Base-by-base conservation (phyloP, 2,329 filamentous ascomycete genomes). In the Rachicladosporium sp. region DNA sequence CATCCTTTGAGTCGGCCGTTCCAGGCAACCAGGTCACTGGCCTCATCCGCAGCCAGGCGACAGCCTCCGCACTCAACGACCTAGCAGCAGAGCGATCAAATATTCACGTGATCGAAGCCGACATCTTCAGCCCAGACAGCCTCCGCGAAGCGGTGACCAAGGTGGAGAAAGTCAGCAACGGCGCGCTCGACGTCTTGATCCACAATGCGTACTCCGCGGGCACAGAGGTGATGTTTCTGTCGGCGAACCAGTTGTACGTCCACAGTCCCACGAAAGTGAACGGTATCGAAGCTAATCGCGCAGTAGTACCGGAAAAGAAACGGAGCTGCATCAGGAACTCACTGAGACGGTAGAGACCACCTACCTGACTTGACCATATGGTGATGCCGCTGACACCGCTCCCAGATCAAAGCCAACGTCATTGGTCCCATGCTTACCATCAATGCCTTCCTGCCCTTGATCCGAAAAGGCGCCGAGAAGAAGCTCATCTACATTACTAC, bases 91-190 rank as follows among this genome's bases (percentile, higher is more conserved):
- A 41, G 8, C 46, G 44, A 29, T 40, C 37, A 29, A 73, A 73
- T 36, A 53, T 74, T 35, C 60, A 65, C 41, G 57, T 73, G 42
- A 15, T 74, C 11, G 45, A 65, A 12, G 70, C 53, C 10, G 68
- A 74, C 40, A 47, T 73, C 29, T 57, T 53, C 8, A 54, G 65
- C 43, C 56, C 60, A 35, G 50, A 54, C 3, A 51, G 58, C 2
- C 51, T 73, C 8, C 58, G 67, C 54, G 21, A 35, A 37, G 53
- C 51, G 13, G 51, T 44, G 6, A 31, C 36, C 2, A 43, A 53
- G 29, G 38, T 42, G 5, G 36, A 49, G 5, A 50, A 49, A 7
- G 43, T 55, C 21, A 55, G 51, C 7, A 44, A 44, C 9, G 50
- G 50, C 3, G 41, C 21, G 19, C 44, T 61, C 3, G 58, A 60